Conservation (phyloP, 305 asterid species). For the Fraxinus paxiana region DNA sequence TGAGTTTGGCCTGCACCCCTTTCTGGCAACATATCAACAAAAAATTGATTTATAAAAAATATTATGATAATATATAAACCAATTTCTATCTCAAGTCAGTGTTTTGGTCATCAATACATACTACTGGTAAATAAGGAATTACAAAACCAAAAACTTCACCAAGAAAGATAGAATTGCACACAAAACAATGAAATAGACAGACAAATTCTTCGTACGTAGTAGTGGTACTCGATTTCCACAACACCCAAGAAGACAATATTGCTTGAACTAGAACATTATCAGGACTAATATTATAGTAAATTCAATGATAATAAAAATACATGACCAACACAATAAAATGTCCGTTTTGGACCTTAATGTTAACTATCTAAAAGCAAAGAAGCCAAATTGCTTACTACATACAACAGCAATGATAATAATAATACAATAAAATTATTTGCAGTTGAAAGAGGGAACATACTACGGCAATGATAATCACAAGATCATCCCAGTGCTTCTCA, state of each 20-base stretch:
- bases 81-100: neutral
- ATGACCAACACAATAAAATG: neutral
- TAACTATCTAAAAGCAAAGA: conserved; percentile 2
- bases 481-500: conserved; percentile 96
- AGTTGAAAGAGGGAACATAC: conserved; percentile 30
- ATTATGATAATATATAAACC: too few relatives aligned
- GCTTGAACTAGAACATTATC: neutral
- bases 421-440: neutral
- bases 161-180: neutral
- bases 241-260: neutral
- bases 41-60: neutral
- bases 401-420: too few relatives aligned
- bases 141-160: neutral
- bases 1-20: neutral
- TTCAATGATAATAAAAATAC: neutral
- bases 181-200: neutral
- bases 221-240: neutral
- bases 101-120: neutral
- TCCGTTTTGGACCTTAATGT: neutral
- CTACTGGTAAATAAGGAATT: neutral
- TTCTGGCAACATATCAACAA: neutral
- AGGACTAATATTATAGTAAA: neutral
- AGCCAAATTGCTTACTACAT: too few relatives aligned
- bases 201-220: neutral
- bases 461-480: conserved; percentile 88